phyloP scores from a whole-genome alignment of 2,329 filamentous ascomycete species.

The Arthrobotrys iridis region DNA sequence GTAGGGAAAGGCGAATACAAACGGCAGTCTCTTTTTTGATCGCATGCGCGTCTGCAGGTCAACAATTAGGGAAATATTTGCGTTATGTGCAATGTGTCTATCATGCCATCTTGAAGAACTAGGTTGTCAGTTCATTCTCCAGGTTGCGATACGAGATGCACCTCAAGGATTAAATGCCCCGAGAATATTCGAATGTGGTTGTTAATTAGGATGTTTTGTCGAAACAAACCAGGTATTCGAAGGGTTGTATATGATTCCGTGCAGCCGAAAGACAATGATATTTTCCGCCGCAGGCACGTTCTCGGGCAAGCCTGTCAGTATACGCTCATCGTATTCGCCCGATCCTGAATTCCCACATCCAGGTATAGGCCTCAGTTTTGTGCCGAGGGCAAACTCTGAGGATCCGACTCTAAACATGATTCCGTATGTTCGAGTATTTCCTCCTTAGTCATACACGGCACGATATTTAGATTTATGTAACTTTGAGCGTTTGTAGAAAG shows the following conservation, averaged over 20 bases:
- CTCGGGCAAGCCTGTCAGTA: conserved; percentile 45
- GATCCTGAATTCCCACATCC: background rate
- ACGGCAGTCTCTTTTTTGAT: conserved; percentile 15
- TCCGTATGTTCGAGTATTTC: conserved; percentile 6
- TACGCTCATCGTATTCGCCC: conserved; percentile 10
- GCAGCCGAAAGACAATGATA: conserved; percentile 53
- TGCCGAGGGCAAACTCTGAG: background rate
- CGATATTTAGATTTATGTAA: conserved; percentile 23
- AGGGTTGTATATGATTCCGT: conserved; percentile 37
- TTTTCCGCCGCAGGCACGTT: conserved; percentile 54
- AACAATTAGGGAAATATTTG: conserved; percentile 27
- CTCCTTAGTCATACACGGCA: conserved; percentile 20
- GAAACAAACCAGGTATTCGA: conserved; percentile 52
- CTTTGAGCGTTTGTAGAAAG: conserved; percentile 30
- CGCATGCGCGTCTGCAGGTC: conserved; percentile 38
- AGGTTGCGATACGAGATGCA: conserved; percentile 32
- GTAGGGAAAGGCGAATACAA: conserved; percentile 29
- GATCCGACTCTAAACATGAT: background rate
- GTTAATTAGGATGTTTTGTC: conserved; percentile 50
- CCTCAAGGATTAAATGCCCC: conserved; percentile 42
- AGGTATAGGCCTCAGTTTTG: background rate
- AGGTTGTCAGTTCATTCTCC: conserved; percentile 20
- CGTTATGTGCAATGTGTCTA: conserved; percentile 17
- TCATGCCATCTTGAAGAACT: conserved; percentile 5
- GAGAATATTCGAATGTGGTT: conserved; percentile 46